Base-by-base conservation (phyloP, 2,329 filamentous ascomycete genomes). In the Scedosporium dehoogii region DNA sequence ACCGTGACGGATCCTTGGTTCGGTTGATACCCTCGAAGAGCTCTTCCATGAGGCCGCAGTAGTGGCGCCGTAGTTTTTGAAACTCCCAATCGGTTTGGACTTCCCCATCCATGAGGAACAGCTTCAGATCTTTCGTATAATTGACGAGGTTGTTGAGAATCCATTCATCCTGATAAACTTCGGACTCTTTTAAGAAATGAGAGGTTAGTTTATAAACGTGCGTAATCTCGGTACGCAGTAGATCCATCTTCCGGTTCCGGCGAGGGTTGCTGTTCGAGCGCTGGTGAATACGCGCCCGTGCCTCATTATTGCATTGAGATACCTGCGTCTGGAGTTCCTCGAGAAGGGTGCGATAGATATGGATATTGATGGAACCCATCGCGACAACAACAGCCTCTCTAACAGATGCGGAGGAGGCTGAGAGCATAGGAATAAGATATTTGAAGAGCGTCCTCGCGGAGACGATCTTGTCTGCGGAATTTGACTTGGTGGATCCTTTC, bases 71-170 rank as follows among this genome's bases (percentile, higher is more conserved):
- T 38, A 99, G 79, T 68, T 90, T 93, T 69, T 97, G 92, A 67
- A 96, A 97, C 64, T 92, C 90, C 85, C 92, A 93, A 69, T 99
- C 92, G 74, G 90, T 91, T 71, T 97, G 93, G 1, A 99, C 90
- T 67, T 97, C 92, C 14, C 89, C 87, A 69, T 99, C 94, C 79
- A 94, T 97, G 10, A 99, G 79, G 71, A 97, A 99, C 0, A 97
- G 83, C 64, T 96, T 92, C 42, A 99, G 79, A 65, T 97, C 93
- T 70, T 92, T 96, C 0, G 92, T 89, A 68, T 97, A 97, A 1
- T 86, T 86, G 56, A 96, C 88, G 44, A 99, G 83, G 66, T 96
- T 97, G 65, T 86, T 88, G 56, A 99, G 77, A 53, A 97, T 90
- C 86, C 92, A 97, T 66, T 96, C 91, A 67, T 96, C 91, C 63